A percentile compares a stretch with the other conserved stretches of the same genome.
These are phyloP conservation scores for Funneliformis geosporum DNA, from an alignment of 192 early-diverging fungal species.

Conservation along the genomic window DNA sequence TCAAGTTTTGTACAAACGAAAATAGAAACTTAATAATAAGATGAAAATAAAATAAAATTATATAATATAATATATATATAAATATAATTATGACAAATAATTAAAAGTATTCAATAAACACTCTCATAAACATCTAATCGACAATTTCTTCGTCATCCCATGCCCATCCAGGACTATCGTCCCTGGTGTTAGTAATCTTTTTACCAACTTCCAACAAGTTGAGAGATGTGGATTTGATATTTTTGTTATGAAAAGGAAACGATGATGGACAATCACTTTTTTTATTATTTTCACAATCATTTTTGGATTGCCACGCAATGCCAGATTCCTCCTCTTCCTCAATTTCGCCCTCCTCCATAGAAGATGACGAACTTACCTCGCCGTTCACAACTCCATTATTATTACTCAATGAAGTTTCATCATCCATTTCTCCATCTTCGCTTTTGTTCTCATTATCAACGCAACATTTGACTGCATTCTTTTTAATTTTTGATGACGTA, in stretches of 20 bases:
- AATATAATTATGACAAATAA: neutral
- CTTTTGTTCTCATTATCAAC: neutral
- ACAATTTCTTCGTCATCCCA: constrained; percentile 32
- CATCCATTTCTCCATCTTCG: constrained; percentile 3
- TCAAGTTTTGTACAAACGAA: neutral
- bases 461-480: neutral
- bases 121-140: neutral
- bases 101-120: neutral
- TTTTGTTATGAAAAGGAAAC: neutral
- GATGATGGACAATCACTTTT: neutral
- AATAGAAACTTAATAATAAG: neutral
- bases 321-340: neutral
- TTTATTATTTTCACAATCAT: constrained; percentile 3
- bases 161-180: constrained; percentile 24
- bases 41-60: neutral
- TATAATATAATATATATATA: neutral
- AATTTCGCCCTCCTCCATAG: constrained; percentile 20
- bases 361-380: constrained; percentile 23
- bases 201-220: neutral
- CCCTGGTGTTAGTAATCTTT: neutral
- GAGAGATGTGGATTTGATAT: neutral
- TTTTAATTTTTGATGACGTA: neutral
- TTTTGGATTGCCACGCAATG: neutral
- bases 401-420: neutral
- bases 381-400: constrained; percentile 1